phyloP scores from a whole-genome alignment of 768 basidiomycete species.

The Lepiota brunneoincarnata region DNA sequence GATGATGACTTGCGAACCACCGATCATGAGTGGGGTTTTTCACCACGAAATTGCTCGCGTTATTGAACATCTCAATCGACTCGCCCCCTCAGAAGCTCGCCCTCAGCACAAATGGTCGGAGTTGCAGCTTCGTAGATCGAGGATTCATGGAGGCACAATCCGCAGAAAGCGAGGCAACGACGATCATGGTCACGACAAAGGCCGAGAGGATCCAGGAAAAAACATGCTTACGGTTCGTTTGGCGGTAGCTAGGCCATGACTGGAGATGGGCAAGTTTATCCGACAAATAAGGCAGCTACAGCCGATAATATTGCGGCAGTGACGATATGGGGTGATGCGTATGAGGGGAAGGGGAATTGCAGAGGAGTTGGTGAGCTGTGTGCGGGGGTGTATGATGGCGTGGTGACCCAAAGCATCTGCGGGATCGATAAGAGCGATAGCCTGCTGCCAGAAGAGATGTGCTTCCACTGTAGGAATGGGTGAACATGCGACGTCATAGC shows the following conservation, averaged over 20 bases:
- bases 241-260: constrained; percentile 48
- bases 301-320: constrained; percentile 57
- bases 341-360: constrained; percentile 29
- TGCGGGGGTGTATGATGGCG: constrained; percentile 41
- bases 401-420: constrained; percentile 50
- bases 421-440: constrained; percentile 60
- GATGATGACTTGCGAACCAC: too few relatives aligned
- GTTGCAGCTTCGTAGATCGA: constrained; percentile 36
- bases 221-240: constrained; percentile 41
- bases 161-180: constrained; percentile 52
- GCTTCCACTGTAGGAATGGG: constrained; percentile 49
- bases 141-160: constrained; percentile 65
- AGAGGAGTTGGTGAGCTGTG: constrained; percentile 30
- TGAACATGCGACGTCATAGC: constrained; percentile 1
- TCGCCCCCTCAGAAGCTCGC: too few relatives aligned
- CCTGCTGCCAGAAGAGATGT: constrained; percentile 71
- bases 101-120: too few relatives aligned
- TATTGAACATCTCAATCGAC: too few relatives aligned
- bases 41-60: too few relatives aligned
- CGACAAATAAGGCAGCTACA: constrained; percentile 67
- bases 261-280: constrained; percentile 55
- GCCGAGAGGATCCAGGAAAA: constrained; percentile 41
- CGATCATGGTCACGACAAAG: constrained; percentile 68
- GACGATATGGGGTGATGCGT: constrained; percentile 50
- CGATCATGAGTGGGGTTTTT: too few relatives aligned